These are phyloP conservation scores for Lactarius indigo DNA, from an alignment of 768 basidiomycete genomes.

Conservation along the genomic window DNA sequence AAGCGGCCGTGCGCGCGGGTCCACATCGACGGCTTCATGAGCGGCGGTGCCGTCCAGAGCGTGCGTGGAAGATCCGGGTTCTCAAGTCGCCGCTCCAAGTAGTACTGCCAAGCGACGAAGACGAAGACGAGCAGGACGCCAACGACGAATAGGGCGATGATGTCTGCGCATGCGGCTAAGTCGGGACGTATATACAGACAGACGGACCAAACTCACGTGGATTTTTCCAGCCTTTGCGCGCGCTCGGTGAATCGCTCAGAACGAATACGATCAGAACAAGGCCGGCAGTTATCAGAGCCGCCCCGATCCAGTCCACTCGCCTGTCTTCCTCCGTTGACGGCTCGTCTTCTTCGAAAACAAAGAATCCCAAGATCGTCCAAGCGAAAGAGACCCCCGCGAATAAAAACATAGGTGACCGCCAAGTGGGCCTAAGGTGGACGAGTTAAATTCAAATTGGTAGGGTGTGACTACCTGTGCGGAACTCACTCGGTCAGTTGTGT, in stretches of 20 bases:
- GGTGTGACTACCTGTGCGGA: not conserved
- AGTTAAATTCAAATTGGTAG: not conserved
- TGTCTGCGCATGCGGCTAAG: constrained; percentile 45
- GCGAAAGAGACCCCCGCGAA: constrained; percentile 53
- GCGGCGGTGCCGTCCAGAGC: constrained; percentile 49
- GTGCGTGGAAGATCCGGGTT: constrained; percentile 17
- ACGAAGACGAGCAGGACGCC: constrained; percentile 50
- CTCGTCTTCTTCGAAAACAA: constrained; percentile 59
- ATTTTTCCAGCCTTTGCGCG: constrained; percentile 58
- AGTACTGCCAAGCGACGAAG: constrained; percentile 66
- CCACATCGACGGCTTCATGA: constrained; percentile 65
- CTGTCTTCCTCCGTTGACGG: constrained; percentile 33
- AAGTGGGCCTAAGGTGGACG: constrained; percentile 37
- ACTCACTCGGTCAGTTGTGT: constrained; percentile 36
- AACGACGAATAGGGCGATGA: constrained; percentile 63
- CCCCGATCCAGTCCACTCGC: constrained; percentile 77
- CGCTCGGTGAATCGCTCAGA: constrained; percentile 62
- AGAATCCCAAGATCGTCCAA: constrained; percentile 47
- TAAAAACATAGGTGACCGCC: constrained; percentile 68
- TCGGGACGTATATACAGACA: not conserved
- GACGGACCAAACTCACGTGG: constrained; percentile 39
- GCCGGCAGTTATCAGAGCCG: constrained; percentile 58
- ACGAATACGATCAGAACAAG: constrained; percentile 71
- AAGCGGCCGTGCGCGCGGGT: constrained; percentile 57
- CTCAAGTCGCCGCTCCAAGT: constrained; percentile 44